Percentiles rank a stretch among this genome's conserved stretches.
These are phyloP conservation scores for Penicillium hesseltinei DNA, from an alignment of 2,329 filamentous ascomycete species.

Conservation along the genomic window DNA sequence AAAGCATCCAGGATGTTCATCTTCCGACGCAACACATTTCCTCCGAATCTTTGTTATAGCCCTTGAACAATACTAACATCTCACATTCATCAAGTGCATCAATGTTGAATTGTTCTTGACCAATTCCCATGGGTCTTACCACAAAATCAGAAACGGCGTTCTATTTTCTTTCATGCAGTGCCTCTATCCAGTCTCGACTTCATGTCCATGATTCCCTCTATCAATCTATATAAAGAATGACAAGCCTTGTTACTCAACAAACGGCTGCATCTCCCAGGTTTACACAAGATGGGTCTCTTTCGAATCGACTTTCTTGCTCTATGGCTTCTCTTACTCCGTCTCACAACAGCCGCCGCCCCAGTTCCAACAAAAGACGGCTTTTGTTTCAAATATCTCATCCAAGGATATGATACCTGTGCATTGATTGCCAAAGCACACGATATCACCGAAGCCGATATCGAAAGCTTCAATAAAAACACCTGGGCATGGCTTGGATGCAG, in stretches of 20 bases:
- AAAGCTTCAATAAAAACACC: conserved; percentile 43
- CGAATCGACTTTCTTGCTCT: neutral
- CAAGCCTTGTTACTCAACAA: neutral
- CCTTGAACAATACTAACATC: conserved; percentile 5
- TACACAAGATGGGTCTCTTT: neutral
- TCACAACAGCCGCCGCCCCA: neutral
- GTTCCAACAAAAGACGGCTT: neutral
- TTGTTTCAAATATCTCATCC: conserved; percentile 30
- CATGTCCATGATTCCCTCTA: neutral
- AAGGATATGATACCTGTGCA: conserved; percentile 34
- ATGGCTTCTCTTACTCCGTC: neutral
- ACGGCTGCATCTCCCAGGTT: neutral
- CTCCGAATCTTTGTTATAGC: neutral
- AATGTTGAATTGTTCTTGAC: neutral
- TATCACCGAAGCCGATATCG: conserved; percentile 40
- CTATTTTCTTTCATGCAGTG: neutral
- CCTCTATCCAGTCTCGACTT: too few species aligned
- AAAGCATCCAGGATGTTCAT: neutral
- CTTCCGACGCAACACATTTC: too few species aligned
- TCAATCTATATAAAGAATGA: neutral
- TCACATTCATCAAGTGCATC: neutral
- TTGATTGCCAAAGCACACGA: conserved; percentile 27
- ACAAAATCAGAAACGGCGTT: neutral
- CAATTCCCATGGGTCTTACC: neutral
- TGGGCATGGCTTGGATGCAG: conserved; percentile 48